Percentiles rank a stretch among this genome's conserved stretches.
Evolutionary conservation across 2,329 filamentous ascomycete species (phyloP).

Genomic region (Neonectria coccinea): DNA sequence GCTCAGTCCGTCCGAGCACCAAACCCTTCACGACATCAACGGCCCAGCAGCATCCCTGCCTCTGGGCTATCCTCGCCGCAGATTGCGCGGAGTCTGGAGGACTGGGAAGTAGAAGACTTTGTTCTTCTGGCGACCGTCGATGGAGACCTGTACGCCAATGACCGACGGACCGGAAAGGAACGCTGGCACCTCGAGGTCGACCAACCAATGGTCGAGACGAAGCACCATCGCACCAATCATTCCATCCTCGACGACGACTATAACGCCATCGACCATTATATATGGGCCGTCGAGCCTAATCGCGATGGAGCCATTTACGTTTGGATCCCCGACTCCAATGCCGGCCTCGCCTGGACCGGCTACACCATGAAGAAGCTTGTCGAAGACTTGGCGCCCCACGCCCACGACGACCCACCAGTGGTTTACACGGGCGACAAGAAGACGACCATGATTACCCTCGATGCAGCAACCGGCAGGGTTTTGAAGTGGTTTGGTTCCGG

Average conservation of each 20-base stretch:
- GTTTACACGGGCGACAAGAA: slow-evolving; percentile 94
- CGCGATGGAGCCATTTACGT: slow-evolving; percentile 89
- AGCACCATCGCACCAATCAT: slow-evolving; percentile 79
- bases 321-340: slow-evolving; percentile 74
- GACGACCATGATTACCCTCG: slow-evolving; percentile 88
- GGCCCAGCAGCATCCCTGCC: slow-evolving; percentile 67
- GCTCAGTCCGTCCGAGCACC: slow-evolving; percentile 95
- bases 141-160: slow-evolving; percentile 91
- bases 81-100: slow-evolving; percentile 95
- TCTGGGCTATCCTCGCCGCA: slow-evolving; percentile 83
- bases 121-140: slow-evolving; percentile 99
- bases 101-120: slow-evolving; percentile 99
- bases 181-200: slow-evolving; percentile 89
- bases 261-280: slow-evolving; percentile 81
- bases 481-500: slow-evolving; percentile 85
- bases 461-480: slow-evolving; percentile 85
- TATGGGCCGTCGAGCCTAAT: slow-evolving; percentile 96
- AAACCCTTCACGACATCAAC: slow-evolving; percentile 72
- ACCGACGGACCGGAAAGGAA: slow-evolving; percentile 85
- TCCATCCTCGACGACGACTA: slow-evolving; percentile 70
- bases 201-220: slow-evolving; percentile 90
- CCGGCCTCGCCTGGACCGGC: slow-evolving; percentile 73
- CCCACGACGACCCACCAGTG: slow-evolving; percentile 78
- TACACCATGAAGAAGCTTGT: slow-evolving; percentile 88
- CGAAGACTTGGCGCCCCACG: slow-evolving; percentile 83